Conservation (phyloP, 768 basidiomycete genomes). For the Mycena filopes region DNA sequence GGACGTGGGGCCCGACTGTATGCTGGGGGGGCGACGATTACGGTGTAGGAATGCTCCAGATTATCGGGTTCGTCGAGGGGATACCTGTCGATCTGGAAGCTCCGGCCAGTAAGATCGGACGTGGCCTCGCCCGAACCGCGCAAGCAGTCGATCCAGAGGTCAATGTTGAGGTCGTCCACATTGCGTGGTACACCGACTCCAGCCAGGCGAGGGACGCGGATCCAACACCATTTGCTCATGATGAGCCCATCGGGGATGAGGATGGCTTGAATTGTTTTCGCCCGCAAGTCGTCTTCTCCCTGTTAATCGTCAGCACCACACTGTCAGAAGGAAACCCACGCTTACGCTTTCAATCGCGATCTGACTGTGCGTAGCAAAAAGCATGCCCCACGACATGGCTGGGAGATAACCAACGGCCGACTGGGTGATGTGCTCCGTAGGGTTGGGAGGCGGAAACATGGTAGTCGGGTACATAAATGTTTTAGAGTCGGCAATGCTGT, state of each 20-base stretch:
- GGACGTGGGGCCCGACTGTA: not conserved
- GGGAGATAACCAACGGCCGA: too few relatives aligned
- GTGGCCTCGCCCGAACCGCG: not conserved
- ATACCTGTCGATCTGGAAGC: not conserved
- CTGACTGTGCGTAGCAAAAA: too few relatives aligned
- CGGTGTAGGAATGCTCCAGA: not conserved
- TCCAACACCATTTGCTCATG: not conserved
- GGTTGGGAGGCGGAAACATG: too few relatives aligned
- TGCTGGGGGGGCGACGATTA: not conserved
- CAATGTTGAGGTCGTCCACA: not conserved
- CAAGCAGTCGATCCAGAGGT: slow-evolving; percentile 1
- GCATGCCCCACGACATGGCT: too few relatives aligned
- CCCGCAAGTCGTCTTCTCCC: too few relatives aligned
- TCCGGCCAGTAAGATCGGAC: not conserved
- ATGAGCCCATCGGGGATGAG: not conserved
- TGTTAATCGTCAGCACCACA: too few relatives aligned
- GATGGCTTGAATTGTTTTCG: not conserved
- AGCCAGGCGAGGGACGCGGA: not conserved
- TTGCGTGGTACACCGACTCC: not conserved
- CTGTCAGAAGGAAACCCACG: too few relatives aligned
- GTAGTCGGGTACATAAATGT: too few relatives aligned
- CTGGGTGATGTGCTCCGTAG: too few relatives aligned
- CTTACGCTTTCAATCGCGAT: too few relatives aligned
- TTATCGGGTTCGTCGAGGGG: not conserved
- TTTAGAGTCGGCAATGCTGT: too few relatives aligned